Evolutionary conservation across 2,329 filamentous ascomycete species (phyloP).

Genomic region (Cordyceps pruinosa): DNA sequence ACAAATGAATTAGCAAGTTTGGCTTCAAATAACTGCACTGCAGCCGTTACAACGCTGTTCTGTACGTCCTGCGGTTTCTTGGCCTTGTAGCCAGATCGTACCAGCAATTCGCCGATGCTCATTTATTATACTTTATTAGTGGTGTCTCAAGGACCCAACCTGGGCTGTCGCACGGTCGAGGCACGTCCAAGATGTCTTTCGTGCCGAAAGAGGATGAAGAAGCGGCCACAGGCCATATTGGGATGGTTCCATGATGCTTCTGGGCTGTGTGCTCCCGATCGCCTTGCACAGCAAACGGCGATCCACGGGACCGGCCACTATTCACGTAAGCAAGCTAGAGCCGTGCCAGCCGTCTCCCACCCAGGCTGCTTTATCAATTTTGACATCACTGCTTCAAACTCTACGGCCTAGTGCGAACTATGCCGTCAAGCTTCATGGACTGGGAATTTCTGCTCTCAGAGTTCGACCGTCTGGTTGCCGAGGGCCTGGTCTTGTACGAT

Average conservation of each 20-base stretch:
- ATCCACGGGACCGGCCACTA: neutral
- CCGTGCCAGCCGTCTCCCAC: neutral
- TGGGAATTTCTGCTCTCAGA: neutral
- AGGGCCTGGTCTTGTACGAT: conserved; percentile 13
- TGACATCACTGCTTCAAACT: too few species aligned
- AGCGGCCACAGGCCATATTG: neutral
- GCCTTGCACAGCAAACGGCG: neutral
- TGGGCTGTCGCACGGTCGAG: neutral
- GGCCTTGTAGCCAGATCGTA: too few species aligned
- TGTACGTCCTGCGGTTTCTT: too few species aligned
- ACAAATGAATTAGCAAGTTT: neutral
- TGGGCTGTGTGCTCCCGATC: neutral
- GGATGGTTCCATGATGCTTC: neutral
- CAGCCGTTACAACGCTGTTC: too few species aligned
- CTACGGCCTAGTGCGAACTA: neutral
- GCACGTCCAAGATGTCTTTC: neutral
- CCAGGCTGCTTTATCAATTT: neutral
- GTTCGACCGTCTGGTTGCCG: conserved; percentile 12
- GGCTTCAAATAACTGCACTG: too few species aligned
- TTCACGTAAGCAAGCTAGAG: neutral
- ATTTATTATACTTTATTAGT: conserved; percentile 3
- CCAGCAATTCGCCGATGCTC: neutral
- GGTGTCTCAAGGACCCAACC: neutral
- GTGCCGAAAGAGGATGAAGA: neutral
- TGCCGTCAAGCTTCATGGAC: neutral